These are phyloP conservation scores for Osmanthus fragrans DNA, from an alignment of 257 asterid genomes.

Conservation along the genomic window DNA sequence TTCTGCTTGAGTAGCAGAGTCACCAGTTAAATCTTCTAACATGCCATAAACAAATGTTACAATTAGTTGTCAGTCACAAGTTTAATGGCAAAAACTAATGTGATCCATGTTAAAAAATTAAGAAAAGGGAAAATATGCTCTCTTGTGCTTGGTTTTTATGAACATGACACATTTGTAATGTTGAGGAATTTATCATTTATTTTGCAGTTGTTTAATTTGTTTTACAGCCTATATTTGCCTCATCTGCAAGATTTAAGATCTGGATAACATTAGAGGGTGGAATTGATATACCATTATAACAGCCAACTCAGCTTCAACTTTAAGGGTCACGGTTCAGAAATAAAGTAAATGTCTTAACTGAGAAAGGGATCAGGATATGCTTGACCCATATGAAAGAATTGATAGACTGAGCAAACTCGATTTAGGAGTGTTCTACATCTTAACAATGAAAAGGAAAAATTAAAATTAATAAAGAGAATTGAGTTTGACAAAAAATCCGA, in stretches of 20 bases:
- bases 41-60: constrained; percentile 3
- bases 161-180: background rate
- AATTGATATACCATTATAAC: constrained; percentile 6
- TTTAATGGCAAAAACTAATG: constrained; percentile 2
- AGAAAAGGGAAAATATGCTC: background rate
- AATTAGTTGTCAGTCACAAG: constrained; percentile 21
- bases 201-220: background rate
- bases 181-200: background rate
- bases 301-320: constrained; percentile 14
- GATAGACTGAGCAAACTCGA: background rate
- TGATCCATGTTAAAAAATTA: background rate
- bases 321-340: background rate
- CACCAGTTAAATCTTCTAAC: constrained; percentile 53
- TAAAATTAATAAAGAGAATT: background rate
- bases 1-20: constrained; percentile 66
- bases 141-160: no score
- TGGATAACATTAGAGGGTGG: constrained; percentile 12
- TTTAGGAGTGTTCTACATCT: background rate
- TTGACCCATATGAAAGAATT: constrained; percentile 8
- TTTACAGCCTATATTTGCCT: constrained; percentile 14
- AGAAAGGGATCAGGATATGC: background rate
- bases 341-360: background rate
- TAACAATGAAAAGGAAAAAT: background rate
- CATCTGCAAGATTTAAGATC: constrained; percentile 13
- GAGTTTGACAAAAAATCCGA: background rate